These are phyloP conservation scores for Xylaria curta DNA, from an alignment of 495 filamentous ascomycete species.

Conservation along the genomic window DNA sequence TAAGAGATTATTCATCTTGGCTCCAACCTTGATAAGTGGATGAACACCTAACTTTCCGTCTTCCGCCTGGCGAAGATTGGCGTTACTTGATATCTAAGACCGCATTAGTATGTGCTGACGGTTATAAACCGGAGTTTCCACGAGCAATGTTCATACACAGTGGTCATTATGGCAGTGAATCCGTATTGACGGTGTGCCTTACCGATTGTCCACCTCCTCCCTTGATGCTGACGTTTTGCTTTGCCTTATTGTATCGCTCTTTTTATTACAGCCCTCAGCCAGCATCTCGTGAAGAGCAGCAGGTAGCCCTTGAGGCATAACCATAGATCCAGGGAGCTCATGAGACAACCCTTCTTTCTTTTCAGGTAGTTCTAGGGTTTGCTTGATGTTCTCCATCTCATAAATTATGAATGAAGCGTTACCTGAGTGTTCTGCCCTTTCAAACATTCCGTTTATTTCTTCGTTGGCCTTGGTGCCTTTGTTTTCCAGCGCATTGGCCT, in stretches of 20 bases:
- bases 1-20: neutral
- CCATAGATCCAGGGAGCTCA: neutral
- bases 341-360: conserved; percentile 5
- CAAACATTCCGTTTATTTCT: neutral
- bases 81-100: neutral
- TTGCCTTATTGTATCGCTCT: neutral
- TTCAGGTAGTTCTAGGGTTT: neutral
- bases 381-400: neutral
- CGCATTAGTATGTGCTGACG: neutral
- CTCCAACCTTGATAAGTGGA: too few relatives aligned
- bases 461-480: neutral
- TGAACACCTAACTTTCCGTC: too few relatives aligned
- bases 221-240: neutral
- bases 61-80: neutral
- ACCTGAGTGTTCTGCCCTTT: conserved; percentile 1
- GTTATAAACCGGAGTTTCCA: neutral
- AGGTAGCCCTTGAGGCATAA: conserved; percentile 4
- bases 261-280: neutral
- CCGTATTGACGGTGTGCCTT: neutral
- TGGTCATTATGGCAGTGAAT: neutral
- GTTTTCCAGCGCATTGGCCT: neutral
- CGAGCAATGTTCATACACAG: neutral
- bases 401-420: neutral
- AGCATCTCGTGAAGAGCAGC: conserved; percentile 6
- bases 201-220: neutral